Percentiles rank a stretch among this genome's conserved stretches.
These are phyloP conservation scores for Acer campestre DNA, from an alignment of 345 rosid species.

Conservation along the genomic window DNA sequence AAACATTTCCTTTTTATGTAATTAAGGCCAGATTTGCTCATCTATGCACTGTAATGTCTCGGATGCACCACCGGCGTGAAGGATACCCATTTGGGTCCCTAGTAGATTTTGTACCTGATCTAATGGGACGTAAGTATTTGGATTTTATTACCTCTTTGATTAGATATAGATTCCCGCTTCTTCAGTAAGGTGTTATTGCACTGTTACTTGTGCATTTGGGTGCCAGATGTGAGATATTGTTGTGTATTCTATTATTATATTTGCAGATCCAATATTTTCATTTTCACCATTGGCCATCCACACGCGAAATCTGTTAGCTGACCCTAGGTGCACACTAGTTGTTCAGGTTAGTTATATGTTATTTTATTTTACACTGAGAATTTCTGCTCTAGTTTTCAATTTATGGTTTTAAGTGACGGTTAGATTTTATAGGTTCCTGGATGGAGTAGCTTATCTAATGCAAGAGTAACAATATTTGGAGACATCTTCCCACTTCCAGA, in stretches of 20 bases:
- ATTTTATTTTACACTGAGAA: not conserved
- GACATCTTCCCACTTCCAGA: conserved; percentile 91
- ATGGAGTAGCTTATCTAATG: conserved; percentile 98
- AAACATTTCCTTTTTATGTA: conserved; percentile 19
- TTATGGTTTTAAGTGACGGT: conserved; percentile 34
- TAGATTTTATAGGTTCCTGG: conserved; percentile 73
- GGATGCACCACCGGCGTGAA: conserved; percentile 96
- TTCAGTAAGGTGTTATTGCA: not conserved
- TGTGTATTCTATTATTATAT: conserved; percentile 4
- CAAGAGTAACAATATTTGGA: conserved; percentile 93
- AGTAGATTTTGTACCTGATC: conserved; percentile 94
- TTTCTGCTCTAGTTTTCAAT: conserved; percentile 11
- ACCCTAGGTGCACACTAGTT: conserved; percentile 93
- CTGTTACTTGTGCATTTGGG: not conserved
- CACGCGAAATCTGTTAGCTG: conserved; percentile 84
- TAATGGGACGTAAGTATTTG: conserved; percentile 77
- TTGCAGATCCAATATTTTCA: conserved; percentile 90
- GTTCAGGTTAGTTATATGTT: conserved; percentile 68
- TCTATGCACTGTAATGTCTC: conserved; percentile 94
- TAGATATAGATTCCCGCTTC: not conserved
- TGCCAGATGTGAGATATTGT: not conserved
- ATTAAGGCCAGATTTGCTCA: conserved; percentile 96
- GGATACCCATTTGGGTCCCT: conserved; percentile 97
- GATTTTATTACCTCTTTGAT: conserved; percentile 12
- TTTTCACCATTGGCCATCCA: conserved; percentile 96